Evolutionary conservation across 2,329 filamentous ascomycete genomes (phyloP).

Genomic region (Lizonia empirigonia): DNA sequence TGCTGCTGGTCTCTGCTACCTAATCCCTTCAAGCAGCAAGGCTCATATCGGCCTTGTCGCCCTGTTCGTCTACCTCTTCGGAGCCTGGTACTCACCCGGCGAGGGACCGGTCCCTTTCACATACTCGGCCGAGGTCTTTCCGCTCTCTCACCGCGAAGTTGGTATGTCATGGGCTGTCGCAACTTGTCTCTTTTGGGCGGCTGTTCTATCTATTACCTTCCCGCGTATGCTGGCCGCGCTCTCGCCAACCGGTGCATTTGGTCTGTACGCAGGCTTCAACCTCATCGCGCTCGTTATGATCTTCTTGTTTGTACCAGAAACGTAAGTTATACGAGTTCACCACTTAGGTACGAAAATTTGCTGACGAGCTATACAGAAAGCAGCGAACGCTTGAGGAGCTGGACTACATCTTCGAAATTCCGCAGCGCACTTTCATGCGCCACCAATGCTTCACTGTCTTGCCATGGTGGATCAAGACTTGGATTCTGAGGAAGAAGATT

Average conservation of each 20-base stretch:
- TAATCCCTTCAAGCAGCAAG: slow-evolving; percentile 49
- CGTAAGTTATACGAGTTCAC: not conserved
- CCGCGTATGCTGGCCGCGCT: slow-evolving; percentile 45
- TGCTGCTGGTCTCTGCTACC: slow-evolving; percentile 58
- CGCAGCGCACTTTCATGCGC: slow-evolving; percentile 43
- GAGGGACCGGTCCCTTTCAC: slow-evolving; percentile 64
- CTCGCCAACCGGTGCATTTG: slow-evolving; percentile 47
- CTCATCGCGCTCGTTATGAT: slow-evolving; percentile 36
- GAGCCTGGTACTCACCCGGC: slow-evolving; percentile 50
- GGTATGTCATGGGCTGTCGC: slow-evolving; percentile 51
- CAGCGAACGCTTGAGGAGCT: slow-evolving; percentile 41
- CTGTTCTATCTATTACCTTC: slow-evolving; percentile 48
- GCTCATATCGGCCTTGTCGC: slow-evolving; percentile 57
- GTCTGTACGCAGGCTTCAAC: slow-evolving; percentile 48
- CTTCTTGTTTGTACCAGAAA: slow-evolving; percentile 41
- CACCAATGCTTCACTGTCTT: slow-evolving; percentile 49
- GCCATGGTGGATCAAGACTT: slow-evolving; percentile 54
- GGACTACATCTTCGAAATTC: slow-evolving; percentile 49
- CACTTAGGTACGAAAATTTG: not conserved
- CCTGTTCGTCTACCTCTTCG: slow-evolving; percentile 64
- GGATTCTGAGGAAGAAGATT: slow-evolving; percentile 44
- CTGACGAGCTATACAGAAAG: slow-evolving; percentile 16
- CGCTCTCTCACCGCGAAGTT: slow-evolving; percentile 65
- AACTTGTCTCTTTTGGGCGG: slow-evolving; percentile 50
- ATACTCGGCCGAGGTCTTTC: slow-evolving; percentile 72